Conservation (phyloP, 2,329 filamentous ascomycete species). For the Daldinia sp. region DNA sequence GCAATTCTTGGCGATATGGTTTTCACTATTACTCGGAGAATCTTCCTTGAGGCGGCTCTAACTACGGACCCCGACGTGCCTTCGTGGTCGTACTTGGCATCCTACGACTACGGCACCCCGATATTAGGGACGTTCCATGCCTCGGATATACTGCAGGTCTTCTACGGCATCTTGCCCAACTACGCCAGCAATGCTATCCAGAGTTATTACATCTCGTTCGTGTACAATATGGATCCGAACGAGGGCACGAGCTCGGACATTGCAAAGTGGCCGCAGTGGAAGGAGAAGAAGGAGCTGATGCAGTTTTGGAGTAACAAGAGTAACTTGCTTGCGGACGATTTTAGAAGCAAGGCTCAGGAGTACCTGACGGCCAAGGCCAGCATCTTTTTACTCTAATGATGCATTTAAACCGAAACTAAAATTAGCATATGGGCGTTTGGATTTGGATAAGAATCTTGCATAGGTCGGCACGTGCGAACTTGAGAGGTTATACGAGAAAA, state of each 20-base stretch:
- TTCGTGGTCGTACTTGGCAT: constrained; percentile 77
- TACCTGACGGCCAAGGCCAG: constrained; percentile 33
- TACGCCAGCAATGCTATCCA: constrained; percentile 67
- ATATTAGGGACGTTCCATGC: constrained; percentile 80
- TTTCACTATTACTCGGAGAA: constrained; percentile 75
- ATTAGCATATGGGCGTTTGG: constrained; percentile 8
- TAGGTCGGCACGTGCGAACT: background rate
- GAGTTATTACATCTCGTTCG: constrained; percentile 76
- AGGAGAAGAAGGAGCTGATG: constrained; percentile 52
- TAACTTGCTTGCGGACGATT: constrained; percentile 41
- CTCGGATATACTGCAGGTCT: constrained; percentile 73
- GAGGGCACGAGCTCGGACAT: constrained; percentile 51
- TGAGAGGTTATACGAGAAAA: background rate
- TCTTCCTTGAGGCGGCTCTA: constrained; percentile 62
- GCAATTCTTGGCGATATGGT: constrained; percentile 78
- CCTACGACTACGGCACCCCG: constrained; percentile 75
- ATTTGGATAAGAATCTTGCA: background rate
- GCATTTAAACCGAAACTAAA: background rate
- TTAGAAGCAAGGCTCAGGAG: constrained; percentile 35
- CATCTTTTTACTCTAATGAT: constrained; percentile 30
- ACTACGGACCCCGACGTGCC: constrained; percentile 64
- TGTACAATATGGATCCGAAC: constrained; percentile 77
- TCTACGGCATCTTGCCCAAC: constrained; percentile 70
- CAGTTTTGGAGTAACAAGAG: constrained; percentile 38
- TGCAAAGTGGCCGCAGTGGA: constrained; percentile 55